Evolutionary conservation across 192 early-diverging fungal genomes (phyloP), one percentile per base, ranked within the genome.

Genomic region (Polychytrium aggregatum): DNA sequence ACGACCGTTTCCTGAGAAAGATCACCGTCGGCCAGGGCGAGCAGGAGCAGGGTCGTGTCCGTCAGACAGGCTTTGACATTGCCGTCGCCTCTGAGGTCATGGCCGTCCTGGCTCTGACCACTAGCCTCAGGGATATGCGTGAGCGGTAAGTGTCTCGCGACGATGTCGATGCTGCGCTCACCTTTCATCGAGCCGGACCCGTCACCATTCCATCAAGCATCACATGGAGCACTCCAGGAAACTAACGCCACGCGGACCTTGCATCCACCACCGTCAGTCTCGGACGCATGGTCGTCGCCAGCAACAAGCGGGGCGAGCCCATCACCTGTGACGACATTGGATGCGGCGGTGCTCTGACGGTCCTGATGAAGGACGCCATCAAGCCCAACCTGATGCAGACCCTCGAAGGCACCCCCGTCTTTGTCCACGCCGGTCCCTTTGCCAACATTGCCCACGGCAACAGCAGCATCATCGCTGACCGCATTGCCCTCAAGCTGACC

Each of bases 391-490:
- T 98, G 65, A 95, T 98, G 95, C 95, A 98, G 68, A 95, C 95
- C 0, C 72, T 98, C n/a, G 95, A 98, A 48, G 95, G 95, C 22
- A 97, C 92, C 8, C 95, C 95, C 1, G 89, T 97, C 25, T 84
- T 98, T 71, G 92, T 98, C 5, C 95, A 98, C 52, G 95, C 95
- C 16, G 95, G 95, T 10, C 95, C 95, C 1, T 98, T 98, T 59
- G 95, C 95, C 64, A 98, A 98, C 71, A 98, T 98, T 72, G 95
- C 95, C 0, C 90, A 94, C 53, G 95, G 95, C 34, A 98, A 98
- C 68, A 88, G 82, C 27, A 94, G 90, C 2, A 84, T 98, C 31
- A 65, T 98, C 25, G 88, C 95, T n/a, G 95, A 98, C 67, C 73
- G 72, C 38, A 91, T 98, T 66, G 95, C 92, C 11, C 77, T 98